Base-by-base conservation (phyloP, 1,284 basidiomycete genomes). In the Austroboletus novae-zelandiae region DNA sequence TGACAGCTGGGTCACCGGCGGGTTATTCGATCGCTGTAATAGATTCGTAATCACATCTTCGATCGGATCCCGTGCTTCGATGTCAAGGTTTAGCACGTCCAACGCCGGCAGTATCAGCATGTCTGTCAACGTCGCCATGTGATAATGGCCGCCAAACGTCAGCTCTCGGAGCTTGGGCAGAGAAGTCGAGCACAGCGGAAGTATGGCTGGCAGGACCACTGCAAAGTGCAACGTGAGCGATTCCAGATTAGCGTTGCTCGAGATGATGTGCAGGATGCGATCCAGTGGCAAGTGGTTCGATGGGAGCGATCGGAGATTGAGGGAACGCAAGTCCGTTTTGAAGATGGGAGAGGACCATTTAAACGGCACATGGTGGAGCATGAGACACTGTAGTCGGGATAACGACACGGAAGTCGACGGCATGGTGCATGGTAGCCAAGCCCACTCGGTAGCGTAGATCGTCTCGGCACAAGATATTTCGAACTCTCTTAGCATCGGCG, bases 261-360 rank as follows among this genome's bases (percentile, higher is more conserved):
- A 60, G 30, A 89, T 67, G 48, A 88, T 81, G 58, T 78, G 72
- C 11, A 86, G 66, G 42, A 89, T 75, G 20, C 84, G 78, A 60
- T 89, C 84, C 10, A 89, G 66, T 0, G 83, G 77, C 43, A 85
- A 70, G 53, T 81, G 79, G 13, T 75, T 74, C 2, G 76, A 79
- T 13, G 83, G 82, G n/a, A 86, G 77, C 1, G 83, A 77, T 20
- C 81, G 81, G 35, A 89, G 74, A 48, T 77, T 79, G 45, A 89
- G 73, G 3, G 74, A 73, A 31, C 72, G 75, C 9, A 89, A 71
- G 53, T 80, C 78, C 2, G 72, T 70, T 30, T 72, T 73, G 57
- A 88, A 76, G 69, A 87, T 78, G 1, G 84, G 80, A 0, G 85
- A 82, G 3, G 80, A 83, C 80, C 84, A 86, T 64, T 81, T 85